Evolutionary conservation across 2,329 filamentous ascomycete genomes (phyloP).

Genomic region (Phyllosticta citrichinensis): DNA sequence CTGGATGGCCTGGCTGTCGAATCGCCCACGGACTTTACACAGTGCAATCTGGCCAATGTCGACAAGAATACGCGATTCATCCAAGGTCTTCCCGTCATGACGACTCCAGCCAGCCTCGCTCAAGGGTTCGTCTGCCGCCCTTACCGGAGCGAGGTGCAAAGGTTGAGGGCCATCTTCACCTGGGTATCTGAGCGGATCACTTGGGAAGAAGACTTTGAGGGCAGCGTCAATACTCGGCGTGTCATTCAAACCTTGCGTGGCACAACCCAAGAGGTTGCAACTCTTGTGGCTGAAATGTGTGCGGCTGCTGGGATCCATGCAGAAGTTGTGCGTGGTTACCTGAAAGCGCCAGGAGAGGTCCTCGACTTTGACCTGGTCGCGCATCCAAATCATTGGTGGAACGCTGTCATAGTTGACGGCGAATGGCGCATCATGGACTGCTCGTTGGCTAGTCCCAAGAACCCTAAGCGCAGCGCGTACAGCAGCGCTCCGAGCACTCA

Average conservation of each 20-base stretch:
- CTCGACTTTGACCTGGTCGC: conserved; percentile 68
- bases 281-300: conserved; percentile 89
- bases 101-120: conserved; percentile 70
- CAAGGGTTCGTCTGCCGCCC: conserved; percentile 90
- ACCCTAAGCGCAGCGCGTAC: conserved; percentile 69
- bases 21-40: conserved; percentile 70
- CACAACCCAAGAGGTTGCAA: conserved; percentile 81
- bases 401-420: conserved; percentile 80
- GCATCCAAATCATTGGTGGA: conserved; percentile 97
- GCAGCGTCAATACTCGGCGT: conserved; percentile 69
- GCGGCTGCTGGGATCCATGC: conserved; percentile 76
- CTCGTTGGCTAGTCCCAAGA: conserved; percentile 81
- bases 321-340: conserved; percentile 78
- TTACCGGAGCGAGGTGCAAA: conserved; percentile 87
- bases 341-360: conserved; percentile 76
- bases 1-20: conserved; percentile 74
- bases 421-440: conserved; percentile 97
- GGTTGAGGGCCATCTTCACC: conserved; percentile 87
- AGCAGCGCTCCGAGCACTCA: conserved; percentile 58
- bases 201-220: conserved; percentile 93
- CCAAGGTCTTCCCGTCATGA: conserved; percentile 69
- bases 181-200: conserved; percentile 92
- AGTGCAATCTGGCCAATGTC: conserved; percentile 72
- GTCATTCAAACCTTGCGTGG: conserved; percentile 77
- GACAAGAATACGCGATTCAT: conserved; percentile 95